Base-by-base conservation (phyloP, 2,329 filamentous ascomycete species). In the Calonectria honghensis region DNA sequence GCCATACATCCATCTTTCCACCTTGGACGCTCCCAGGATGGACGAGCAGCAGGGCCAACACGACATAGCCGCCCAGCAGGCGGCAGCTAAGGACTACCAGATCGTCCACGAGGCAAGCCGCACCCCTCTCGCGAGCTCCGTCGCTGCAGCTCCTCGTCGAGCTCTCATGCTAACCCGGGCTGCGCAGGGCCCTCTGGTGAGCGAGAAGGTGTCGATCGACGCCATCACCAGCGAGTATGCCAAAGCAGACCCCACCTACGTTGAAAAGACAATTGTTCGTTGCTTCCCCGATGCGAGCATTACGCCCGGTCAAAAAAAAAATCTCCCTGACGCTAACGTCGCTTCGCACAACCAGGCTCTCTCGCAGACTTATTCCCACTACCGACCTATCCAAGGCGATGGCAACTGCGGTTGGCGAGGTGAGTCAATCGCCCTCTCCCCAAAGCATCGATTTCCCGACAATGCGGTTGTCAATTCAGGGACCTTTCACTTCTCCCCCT, bases 371-470 rank as follows among this genome's bases (percentile, higher is more conserved):
- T 98, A 98, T 85, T 94, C 95, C 27, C 93, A 96, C 83, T 98
- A 96, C 83, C 95, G 97, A 70, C 93, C 93, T 14, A 92, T 98
- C 84, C 93, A 94, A 85, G 96, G 97, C 68, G 96, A 98, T 86
- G 97, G 97, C 73, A 97, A 98, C 84, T 98, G 97, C 86, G 97
- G 96, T 81, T 98, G 97, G 96, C 92, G 96, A 93, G 97, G 96
- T 98, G 90, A 88, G 93, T 87, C 73, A 72, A 79, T 77, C 68
- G 50, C 37, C 69, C 61, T 73, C 66, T 69, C 72, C 50, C 61
- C 66, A 61, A 70, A 51, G 52, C 48, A 61, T 41, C 20, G 51
- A 59, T 31, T 69, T 35, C 61, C 67, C 27, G 14, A 51, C 52
- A 61, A 69, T 50, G 57, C 45, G 66, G 48, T 75, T 61, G 41